Base-by-base conservation (phyloP, 2,329 filamentous ascomycete species). In the Coleophoma crateriformis region DNA sequence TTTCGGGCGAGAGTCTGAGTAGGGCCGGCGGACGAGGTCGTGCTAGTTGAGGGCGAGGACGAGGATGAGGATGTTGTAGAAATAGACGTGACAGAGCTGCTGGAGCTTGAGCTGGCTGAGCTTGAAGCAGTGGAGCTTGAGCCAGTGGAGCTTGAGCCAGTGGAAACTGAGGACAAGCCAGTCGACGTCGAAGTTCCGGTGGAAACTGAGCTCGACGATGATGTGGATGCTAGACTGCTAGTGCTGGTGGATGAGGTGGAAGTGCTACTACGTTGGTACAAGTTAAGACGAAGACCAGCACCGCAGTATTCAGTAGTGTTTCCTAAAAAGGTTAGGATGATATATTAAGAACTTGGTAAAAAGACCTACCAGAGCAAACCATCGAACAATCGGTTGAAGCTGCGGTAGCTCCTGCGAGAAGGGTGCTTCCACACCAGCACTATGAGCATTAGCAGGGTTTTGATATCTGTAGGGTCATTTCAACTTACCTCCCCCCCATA, bases 281-380 rank as follows among this genome's bases (percentile, higher is more conserved):
- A 45, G 38, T 61, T 63, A 11, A 66, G 53, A 38, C 59, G 52
- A 15, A 48, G 54, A 4, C 60, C 58, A 33, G 58, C 67, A 22
- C 67, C 67, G 50, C 67, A 69, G 33, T 60, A 61, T 49, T 68
- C 61, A 1, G 59, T 58, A 4, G 50, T 15, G 49, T 67, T 63
- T 13, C 60, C 63, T 22, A 15, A 7, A n/a, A 33, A 32, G 33
- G 17, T 34, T 14, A 14, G 14, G 22, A 27, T 13, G n/a, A 10
- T 12, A 37, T 15, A 19, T 12, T 19, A 10, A 56, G 57, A 3
- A 15, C 12, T 7, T 27, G 8, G 7, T 7, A 27, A 7, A 43
- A 56, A 56, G 45, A 49, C 50, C 47, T 49, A 32, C 50, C 56
- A 60, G 27, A 47, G 40, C 60, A 63, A 43, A 54, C 38, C 54